A percentile compares a stretch with the other conserved stretches of the same genome.
These are phyloP conservation scores for Prunus kanzakura DNA, from an alignment of 306 rosid genomes.

Conservation along the genomic window DNA sequence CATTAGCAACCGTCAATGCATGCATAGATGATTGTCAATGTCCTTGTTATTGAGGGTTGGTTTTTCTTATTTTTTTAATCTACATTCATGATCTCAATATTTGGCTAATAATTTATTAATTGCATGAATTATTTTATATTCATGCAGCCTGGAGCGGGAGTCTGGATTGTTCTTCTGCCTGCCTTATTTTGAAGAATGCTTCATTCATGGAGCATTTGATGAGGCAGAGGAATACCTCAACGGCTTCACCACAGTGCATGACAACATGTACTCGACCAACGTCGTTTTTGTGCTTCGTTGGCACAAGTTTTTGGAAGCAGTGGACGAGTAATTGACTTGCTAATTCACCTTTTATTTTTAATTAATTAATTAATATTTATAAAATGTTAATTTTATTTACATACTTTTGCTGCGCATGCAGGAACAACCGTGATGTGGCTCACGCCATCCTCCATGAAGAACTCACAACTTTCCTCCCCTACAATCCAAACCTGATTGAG, in stretches of 20 bases:
- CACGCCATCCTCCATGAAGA: background rate
- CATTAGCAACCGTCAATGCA: no score
- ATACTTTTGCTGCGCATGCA: background rate
- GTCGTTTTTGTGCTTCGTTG: slow-evolving; percentile 16
- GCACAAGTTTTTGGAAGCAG: slow-evolving; percentile 16
- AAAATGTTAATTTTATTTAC: background rate
- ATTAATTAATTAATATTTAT: background rate
- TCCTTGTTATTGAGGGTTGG: background rate
- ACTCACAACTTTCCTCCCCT: background rate
- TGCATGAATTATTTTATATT: background rate
- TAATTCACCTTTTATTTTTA: background rate
- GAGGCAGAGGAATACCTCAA: slow-evolving; percentile 14
- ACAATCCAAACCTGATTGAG: background rate
- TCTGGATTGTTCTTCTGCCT: slow-evolving; percentile 4
- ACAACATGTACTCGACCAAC: slow-evolving; percentile 11
- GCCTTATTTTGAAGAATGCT: slow-evolving; percentile 1
- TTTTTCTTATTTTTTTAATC: background rate
- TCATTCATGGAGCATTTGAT: slow-evolving; percentile 4
- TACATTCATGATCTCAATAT: background rate
- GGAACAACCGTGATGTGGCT: background rate
- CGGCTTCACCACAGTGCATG: slow-evolving; percentile 20
- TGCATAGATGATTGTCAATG: background rate
- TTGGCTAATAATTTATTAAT: background rate
- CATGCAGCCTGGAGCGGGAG: slow-evolving; percentile 16
- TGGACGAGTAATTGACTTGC: slow-evolving; percentile 12